Evolutionary conservation across 179 eudicot genomes (phyloP).

Genomic region (Camellia oleifera): DNA sequence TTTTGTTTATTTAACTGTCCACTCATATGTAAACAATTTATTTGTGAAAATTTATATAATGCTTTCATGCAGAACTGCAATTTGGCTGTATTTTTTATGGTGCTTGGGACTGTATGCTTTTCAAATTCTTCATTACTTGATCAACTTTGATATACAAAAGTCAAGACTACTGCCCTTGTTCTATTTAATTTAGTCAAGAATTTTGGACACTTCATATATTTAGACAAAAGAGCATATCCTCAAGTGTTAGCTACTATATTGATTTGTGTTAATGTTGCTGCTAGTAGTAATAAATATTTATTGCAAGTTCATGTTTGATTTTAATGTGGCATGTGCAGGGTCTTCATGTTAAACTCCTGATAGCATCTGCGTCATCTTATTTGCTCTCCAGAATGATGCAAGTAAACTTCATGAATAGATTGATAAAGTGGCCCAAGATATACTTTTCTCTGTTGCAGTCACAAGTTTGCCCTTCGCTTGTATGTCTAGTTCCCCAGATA

Average conservation of each 20-base stretch:
- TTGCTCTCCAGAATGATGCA: conserved; percentile 40
- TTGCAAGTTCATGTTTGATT: conserved; percentile 21
- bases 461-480: conserved; percentile 64
- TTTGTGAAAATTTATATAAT: too few species aligned
- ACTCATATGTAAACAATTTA: neutral
- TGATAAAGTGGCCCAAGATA: conserved; percentile 25
- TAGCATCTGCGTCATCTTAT: conserved; percentile 41
- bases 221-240: neutral
- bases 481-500: conserved; percentile 62
- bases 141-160: neutral
- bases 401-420: conserved; percentile 27
- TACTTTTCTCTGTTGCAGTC: conserved; percentile 31
- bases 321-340: conserved; percentile 50
- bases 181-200: neutral
- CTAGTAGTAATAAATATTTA: neutral
- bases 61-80: too few species aligned
- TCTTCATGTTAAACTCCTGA: conserved; percentile 31
- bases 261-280: neutral
- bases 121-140: neutral
- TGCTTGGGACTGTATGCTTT: neutral
- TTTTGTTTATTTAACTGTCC: neutral
- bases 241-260: neutral
- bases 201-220: neutral
- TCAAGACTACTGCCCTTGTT: neutral
- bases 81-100: neutral